A percentile compares a stretch with the other conserved stretches of the same genome.
phyloP scores from a whole-genome alignment of 2,329 filamentous ascomycete species.

The Penicillium sp. region DNA sequence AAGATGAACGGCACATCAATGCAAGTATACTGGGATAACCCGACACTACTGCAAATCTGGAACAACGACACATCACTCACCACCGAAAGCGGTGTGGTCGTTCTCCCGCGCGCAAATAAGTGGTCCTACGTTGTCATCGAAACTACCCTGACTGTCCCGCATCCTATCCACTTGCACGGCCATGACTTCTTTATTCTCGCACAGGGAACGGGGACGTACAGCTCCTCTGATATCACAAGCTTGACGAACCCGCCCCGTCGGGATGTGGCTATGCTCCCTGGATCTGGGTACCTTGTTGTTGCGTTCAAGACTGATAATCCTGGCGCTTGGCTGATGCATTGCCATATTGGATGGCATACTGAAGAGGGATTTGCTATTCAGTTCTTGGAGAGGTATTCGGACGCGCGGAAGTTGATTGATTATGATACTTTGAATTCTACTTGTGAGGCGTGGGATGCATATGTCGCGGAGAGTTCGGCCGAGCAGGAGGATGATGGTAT shows the following conservation, averaged over 20 bases:
- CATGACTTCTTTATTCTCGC: neutral
- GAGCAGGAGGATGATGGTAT: neutral
- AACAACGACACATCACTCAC: neutral
- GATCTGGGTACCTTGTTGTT: conserved; percentile 28
- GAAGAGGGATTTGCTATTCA: conserved; percentile 28
- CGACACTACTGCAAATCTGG: neutral
- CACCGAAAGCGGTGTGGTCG: neutral
- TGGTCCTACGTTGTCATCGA: neutral
- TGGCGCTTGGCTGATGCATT: conserved; percentile 42
- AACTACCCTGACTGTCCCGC: neutral
- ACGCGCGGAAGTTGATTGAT: neutral
- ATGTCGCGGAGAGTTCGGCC: neutral
- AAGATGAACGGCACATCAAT: neutral
- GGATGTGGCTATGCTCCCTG: neutral
- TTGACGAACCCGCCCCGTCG: neutral
- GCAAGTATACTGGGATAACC: neutral
- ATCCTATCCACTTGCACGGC: neutral
- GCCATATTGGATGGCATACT: conserved; percentile 34
- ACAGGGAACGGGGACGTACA: neutral
- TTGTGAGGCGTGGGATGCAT: neutral
- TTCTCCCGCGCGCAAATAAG: neutral
- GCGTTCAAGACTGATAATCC: conserved; percentile 55
- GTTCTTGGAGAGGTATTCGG: neutral
- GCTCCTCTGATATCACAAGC: neutral
- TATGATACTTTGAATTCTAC: neutral